These are phyloP conservation scores for Pseudogymnoascus pannorum DNA, from an alignment of 2,329 filamentous ascomycete genomes.

Conservation along the genomic window DNA sequence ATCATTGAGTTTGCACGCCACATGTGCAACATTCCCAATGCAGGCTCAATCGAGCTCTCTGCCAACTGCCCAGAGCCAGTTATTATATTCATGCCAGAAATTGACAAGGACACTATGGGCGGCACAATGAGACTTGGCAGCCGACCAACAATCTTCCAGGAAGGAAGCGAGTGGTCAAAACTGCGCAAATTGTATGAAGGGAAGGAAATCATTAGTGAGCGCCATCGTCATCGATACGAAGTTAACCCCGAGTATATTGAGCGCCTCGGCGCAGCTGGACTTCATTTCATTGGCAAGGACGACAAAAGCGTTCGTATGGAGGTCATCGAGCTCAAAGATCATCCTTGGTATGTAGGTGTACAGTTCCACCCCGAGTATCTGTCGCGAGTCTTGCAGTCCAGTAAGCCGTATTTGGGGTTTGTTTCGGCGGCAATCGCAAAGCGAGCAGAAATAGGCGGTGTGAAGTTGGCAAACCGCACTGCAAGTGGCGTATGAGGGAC, in stretches of 20 bases:
- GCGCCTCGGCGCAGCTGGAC: constrained; percentile 57
- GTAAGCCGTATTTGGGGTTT: constrained; percentile 74
- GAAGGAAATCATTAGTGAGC: constrained; percentile 54
- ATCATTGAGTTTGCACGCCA: constrained; percentile 83
- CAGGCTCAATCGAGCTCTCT: constrained; percentile 4
- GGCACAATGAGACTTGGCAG: constrained; percentile 82
- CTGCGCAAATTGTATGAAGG: constrained; percentile 67
- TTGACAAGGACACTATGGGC: constrained; percentile 67
- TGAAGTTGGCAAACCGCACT: neutral
- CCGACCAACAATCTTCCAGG: constrained; percentile 67
- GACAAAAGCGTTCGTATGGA: constrained; percentile 74
- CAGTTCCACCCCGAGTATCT: constrained; percentile 89
- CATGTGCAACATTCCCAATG: constrained; percentile 51
- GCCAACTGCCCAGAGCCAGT: constrained; percentile 31
- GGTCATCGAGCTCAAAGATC: constrained; percentile 72
- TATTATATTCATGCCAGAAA: constrained; percentile 90
- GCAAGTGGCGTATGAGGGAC: neutral
- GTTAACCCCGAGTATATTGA: constrained; percentile 76
- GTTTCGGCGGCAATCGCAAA: constrained; percentile 56
- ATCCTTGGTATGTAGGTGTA: constrained; percentile 77
- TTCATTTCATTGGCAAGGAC: constrained; percentile 74
- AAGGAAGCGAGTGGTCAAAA: constrained; percentile 68
- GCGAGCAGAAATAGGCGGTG: neutral
- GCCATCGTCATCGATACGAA: constrained; percentile 85
- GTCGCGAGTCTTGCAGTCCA: constrained; percentile 65